Conservation (phyloP, 202 grass and related monocot genomes). For the Schoenoplectus tabernaemontani region DNA sequence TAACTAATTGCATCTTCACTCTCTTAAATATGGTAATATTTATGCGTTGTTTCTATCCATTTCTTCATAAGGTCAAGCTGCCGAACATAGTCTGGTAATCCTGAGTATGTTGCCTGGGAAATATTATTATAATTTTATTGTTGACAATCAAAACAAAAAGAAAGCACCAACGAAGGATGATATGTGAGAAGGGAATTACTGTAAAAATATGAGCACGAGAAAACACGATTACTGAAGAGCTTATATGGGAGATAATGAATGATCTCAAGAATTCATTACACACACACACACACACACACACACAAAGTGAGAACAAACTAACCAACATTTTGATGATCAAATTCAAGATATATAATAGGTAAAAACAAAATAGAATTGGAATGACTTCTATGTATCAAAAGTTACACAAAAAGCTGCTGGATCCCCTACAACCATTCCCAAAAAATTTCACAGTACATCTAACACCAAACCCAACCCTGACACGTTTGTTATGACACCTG, state of each 20-base stretch:
- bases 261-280: not conserved
- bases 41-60: not conserved
- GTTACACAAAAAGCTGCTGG: constrained; percentile 8
- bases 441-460: not conserved
- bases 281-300: not conserved
- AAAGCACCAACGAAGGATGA: not conserved
- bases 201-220: not conserved
- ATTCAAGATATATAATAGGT: constrained; percentile 4
- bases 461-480: not conserved
- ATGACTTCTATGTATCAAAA: constrained; percentile 21
- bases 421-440: constrained; percentile 1
- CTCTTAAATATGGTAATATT: not conserved
- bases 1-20: not conserved
- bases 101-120: not conserved
- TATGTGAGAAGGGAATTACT: not conserved
- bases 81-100: not conserved
- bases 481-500: not conserved
- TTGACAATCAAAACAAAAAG: not conserved
- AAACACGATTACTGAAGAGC: not conserved
- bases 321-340: not conserved
- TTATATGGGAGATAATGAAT: not conserved
- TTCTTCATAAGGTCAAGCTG: not conserved
- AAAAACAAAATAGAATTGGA: constrained; percentile 23
- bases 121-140: not conserved
- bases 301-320: not conserved